Percentiles rank a stretch among this genome's conserved stretches.
phyloP scores from a whole-genome alignment of 768 basidiomycete species.

The Lepiota venenata region DNA sequence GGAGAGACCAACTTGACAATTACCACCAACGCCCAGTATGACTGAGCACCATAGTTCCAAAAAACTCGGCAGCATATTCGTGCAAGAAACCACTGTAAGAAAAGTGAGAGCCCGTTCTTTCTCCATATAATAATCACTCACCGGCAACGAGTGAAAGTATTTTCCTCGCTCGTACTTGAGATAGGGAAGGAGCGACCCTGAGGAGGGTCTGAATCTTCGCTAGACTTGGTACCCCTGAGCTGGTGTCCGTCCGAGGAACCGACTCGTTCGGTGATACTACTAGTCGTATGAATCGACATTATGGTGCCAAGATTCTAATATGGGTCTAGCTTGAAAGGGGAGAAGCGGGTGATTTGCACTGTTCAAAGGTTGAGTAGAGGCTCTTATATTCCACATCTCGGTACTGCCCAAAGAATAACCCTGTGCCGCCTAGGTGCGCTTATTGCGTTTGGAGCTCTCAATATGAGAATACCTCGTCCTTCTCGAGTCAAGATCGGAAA shows the following conservation, averaged over 20 bases:
- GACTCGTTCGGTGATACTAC: too few relatives aligned
- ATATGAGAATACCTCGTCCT: neutral
- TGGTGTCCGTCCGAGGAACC: neutral
- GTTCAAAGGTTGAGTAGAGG: neutral
- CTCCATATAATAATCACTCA: neutral
- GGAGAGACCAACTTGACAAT: slow-evolving; percentile 50
- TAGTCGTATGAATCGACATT: neutral
- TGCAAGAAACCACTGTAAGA: slow-evolving; percentile 3
- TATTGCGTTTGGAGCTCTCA: neutral
- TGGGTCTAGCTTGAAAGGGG: neutral
- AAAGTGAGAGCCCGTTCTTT: neutral
- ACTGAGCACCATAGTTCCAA: slow-evolving; percentile 51
- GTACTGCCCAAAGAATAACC: neutral
- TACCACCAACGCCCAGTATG: slow-evolving; percentile 48
- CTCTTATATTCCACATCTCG: neutral
- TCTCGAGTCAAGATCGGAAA: neutral
- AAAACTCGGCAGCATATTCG: slow-evolving; percentile 43
- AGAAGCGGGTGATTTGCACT: neutral
- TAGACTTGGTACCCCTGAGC: neutral
- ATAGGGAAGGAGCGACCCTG: neutral
- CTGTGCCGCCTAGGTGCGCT: neutral
- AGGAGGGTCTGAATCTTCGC: neutral
- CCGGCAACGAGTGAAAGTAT: slow-evolving; percentile 3
- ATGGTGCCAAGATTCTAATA: neutral
- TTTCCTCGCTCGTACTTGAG: neutral